Evolutionary conservation across 2,329 filamentous ascomycete genomes (phyloP), one percentile per base, ranked within the genome.

Genomic region (Ophidiomyces ophidiicola): DNA sequence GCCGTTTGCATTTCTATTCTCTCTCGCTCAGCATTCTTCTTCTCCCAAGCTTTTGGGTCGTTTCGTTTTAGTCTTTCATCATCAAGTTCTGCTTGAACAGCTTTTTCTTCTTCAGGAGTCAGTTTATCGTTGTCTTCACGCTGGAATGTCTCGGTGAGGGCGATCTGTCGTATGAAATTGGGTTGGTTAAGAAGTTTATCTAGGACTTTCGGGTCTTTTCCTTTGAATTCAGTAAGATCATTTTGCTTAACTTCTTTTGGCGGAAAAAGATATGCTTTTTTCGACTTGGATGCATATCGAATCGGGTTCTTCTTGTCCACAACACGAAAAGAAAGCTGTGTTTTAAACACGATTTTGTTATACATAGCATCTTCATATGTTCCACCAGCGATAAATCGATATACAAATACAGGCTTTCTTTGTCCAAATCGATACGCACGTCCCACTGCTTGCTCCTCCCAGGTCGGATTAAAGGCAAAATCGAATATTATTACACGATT

Each of bases 401-500:
- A 94, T 1, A 94, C 85, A 53, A 74, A 87, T 1, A 93, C 86
- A 0, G 72, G 69, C 50, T 87, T 90, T 25, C 62, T 66, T 57
- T 94, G 87, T 0, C 86, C 85, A 23, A 94, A 72, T 1, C 87
- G 82, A 58, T 90, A 94, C 0, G 83, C 80, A 38, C 87, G 73
- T 1, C 85, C 87, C 36, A 94, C 75, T 1, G 87, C 87, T 59
- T 94, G 87, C 51, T 86, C 79, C 57, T 94, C 87, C 53, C 78
- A 70, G 4, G 77, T 71, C 0, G 87, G 87, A 46, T 87, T 90
- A 62, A 78, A 94, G 44, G 71, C 69, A 52, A 81, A 84, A 55
- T 94, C 87, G 41, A 92, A 81, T 14, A 94, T 80, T 14, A 94
- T 72, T 1, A 94, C 82, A 14, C 87, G 75, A 54, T 86, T 94